Evolutionary conservation across 371 early-diverging fungal genomes (phyloP), one percentile per base, ranked within the genome.

Genomic region (Apophysomyces trapeziformis): DNA sequence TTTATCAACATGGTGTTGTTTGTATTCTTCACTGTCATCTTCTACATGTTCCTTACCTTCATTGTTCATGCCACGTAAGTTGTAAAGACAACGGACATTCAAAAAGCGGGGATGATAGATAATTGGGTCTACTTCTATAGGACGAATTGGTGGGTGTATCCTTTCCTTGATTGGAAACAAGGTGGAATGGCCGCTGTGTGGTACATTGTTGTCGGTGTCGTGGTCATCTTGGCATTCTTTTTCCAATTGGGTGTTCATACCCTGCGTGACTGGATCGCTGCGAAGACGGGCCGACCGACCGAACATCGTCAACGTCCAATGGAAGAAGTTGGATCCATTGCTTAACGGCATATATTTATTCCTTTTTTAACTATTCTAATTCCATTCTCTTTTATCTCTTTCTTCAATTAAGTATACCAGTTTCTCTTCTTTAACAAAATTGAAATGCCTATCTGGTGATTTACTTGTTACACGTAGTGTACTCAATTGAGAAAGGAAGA

Each of bases 31-130:
- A 73, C 79, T 16, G 71, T 85, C 47, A 35, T 85, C 7, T 26
- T 78, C 1, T 87, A 83, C 67, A 85, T 85, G 88, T 68, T 77
- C 26, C 50, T 85, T 43, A 69, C 86, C 4, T 87, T 83, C 61
- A 61, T 87, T 11, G 73, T 83, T 26, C 65, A 79, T 63, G 77
- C 68, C 14, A 72, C 69, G 71, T 75, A 82, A 67, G 80, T 67
- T 13, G 41, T 1, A 26, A 26, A 26, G 32, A 3, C 2, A 26
- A 26, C 32, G 32, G 32, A 26, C 32, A 26, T 26, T 50, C 26
- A 18, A 65, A 21, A 32, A 39, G 12, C 32, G 32, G 32, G 32
- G 32, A 26, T 26, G 32, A 2, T n/a, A 47, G 5, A 47, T 7
- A 47, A 14, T 47, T 47, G 13, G 36, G n/a, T 36, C 39, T 38